Base-by-base conservation (phyloP, 2,329 filamentous ascomycete species). In the Westerdykella sp. region DNA sequence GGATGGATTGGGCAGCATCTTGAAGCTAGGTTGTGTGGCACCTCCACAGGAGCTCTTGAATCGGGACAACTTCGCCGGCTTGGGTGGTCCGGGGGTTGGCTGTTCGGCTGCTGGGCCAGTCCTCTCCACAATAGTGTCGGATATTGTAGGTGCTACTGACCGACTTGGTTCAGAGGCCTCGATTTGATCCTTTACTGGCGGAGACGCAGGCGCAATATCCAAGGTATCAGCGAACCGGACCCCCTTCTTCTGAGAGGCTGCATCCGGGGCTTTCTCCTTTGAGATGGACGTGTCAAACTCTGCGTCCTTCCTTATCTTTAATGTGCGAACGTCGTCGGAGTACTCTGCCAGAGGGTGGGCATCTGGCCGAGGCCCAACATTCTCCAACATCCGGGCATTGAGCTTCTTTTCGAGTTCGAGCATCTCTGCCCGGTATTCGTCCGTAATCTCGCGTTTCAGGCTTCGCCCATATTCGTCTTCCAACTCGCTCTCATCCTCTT, bases 381-480 rank as follows among this genome's bases (percentile, higher is more conserved):
- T 83, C 59, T 74, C 74, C 54, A 81, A 67, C 48, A 73, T 72
- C 49, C 70, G 72, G 45, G 63, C 77, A 50, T 83, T 77, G n/a
- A 96, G 75, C 49, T 81, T 84, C 60, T 83, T 75, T 66, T 96
- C 86, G 4, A 98, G 73, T 52, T 90, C 86, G 36, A 85, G 76
- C 93, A 98, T 97, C 53, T 87, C 78, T 54, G 79, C 75, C 25
- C 82, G 80, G 58, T 95, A 94, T 12, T 86, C 83, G 35, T 88
- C 81, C 13, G 79, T 80, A 40, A 96, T 69, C 11, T 83, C 74
- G 15, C 75, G 75, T 14, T 76, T 73, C 7, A 78, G 91, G 14
- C 79, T 85, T 39, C 87, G 81, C 4, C 91, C 91, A 59, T 80
- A 83, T 47, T 85, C 76, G 57, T 93, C 86, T 59, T 93, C 84